Evolutionary conservation across 257 asterid genomes (phyloP), one percentile per base, ranked within the genome.

Genomic region (Buddleja alternifolia): DNA sequence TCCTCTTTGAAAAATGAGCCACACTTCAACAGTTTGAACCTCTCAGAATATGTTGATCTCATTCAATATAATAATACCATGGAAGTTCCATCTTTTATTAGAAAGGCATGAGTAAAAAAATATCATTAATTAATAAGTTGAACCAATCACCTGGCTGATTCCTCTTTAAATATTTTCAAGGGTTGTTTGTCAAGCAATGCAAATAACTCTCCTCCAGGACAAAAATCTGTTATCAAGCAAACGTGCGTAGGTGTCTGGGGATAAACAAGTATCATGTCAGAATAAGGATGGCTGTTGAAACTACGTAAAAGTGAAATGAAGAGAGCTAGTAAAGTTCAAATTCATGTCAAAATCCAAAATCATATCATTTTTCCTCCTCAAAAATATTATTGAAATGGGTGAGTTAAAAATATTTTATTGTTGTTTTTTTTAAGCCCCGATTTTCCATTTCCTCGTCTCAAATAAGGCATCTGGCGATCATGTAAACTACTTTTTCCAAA

Each of bases 171-270:
- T 78, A 86, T 73, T 78, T 94, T 94, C 90, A 91, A 72, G 11
- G 99, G 99, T 75, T 94, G 99, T 77, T 80, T 91, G 86, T 94
- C 99, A 47, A 94, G 97, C 81, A 94, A 66, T 44, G 87, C 96
- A 62, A 91, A 94, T 69, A 94, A 77, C 78, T 94, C 99, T 73
- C 99, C 99, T 47, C 99, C 99, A 53, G 96, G 88, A 69, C 84
- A 94, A 78, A 87, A 94, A 77, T 94, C 99, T 14, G 99, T 94
- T 79, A 94, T 89, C 94, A 94, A 82, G 85, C 99, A 94, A 41
- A 94, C 96, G 69, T 94, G 99, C n/a, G 97, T 91, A 66, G 92
- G 82, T 55, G 99, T 94, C 99, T 94, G 97, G 73, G 78, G 24
- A 72, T 12, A 78, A 57, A 75, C 66, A 60, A 50, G 55, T 60